A percentile compares a stretch with the other conserved stretches of the same genome.
phyloP scores from a whole-genome alignment of 2,329 filamentous ascomycete genomes.

The Biscogniauxia marginata region DNA sequence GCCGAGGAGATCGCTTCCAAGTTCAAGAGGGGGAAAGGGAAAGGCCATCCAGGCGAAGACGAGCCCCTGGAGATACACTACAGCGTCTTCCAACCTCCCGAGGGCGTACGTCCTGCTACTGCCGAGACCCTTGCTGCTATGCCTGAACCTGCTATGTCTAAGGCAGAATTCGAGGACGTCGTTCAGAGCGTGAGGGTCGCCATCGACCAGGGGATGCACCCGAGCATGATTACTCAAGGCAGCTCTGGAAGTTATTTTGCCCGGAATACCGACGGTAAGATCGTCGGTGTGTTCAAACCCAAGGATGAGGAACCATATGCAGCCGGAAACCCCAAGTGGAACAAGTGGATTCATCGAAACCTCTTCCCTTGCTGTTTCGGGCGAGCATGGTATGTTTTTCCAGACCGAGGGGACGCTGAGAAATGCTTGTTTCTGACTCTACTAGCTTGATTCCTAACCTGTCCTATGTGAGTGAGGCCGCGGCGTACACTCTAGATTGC shows the following conservation, averaged over 20 bases:
- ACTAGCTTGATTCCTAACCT: constrained; percentile 85
- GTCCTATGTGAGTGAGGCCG: constrained; percentile 96
- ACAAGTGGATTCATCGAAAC: constrained; percentile 98
- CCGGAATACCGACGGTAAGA: constrained; percentile 84
- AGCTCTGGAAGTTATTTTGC: constrained; percentile 99
- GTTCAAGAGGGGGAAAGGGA: constrained; percentile 83
- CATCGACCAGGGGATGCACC: constrained; percentile 88
- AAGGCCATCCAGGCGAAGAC: constrained; percentile 70
- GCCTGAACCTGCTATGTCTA: constrained; percentile 67
- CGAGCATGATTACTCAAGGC: constrained; percentile 93
- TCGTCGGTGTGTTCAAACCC: constrained; percentile 97
- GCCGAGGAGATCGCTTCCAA: constrained; percentile 96
- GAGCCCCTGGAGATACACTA: constrained; percentile 94
- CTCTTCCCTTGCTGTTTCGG: constrained; percentile 97
- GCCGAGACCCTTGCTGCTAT: constrained; percentile 66
- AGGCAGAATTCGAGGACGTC: constrained; percentile 79
- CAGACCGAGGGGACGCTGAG: neutral
- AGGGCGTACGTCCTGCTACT: constrained; percentile 78
- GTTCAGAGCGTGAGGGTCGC: constrained; percentile 88
- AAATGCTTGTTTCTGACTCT: neutral
- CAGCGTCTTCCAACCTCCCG: constrained; percentile 91
- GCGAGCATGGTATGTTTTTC: constrained; percentile 66
- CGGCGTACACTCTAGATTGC: constrained; percentile 90
- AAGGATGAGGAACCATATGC: constrained; percentile 99
- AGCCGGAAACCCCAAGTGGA: constrained; percentile 97